phyloP scores from a whole-genome alignment of 805 yeast genomes.

The Lachancea meyersii region DNA sequence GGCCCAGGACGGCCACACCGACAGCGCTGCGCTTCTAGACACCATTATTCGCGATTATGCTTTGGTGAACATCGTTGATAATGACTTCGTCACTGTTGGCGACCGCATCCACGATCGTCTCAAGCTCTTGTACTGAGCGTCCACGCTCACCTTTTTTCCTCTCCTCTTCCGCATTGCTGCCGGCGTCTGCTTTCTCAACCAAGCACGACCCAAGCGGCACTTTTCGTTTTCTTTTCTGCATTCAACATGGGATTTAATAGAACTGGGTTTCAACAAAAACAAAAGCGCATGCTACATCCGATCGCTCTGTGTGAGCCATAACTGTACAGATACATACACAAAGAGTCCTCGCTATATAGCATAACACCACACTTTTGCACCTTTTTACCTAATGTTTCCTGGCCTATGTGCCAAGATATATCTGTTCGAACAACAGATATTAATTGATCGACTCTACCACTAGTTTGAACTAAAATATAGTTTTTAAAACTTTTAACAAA shows the following conservation, averaged over 20 bases:
- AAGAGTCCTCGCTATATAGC: not conserved
- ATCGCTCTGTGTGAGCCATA: not conserved
- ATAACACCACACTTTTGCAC: not conserved
- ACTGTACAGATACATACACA: not conserved
- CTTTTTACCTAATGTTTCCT: too few relatives aligned
- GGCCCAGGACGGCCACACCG: conserved; percentile 33
- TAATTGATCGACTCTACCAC: too few relatives aligned
- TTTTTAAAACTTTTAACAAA: too few relatives aligned
- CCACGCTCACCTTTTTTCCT: not conserved
- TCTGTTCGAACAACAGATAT: too few relatives aligned
- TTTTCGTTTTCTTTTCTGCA: conserved; percentile 12
- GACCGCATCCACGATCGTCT: conserved; percentile 53
- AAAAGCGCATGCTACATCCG: too few relatives aligned
- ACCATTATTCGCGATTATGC: conserved; percentile 49
- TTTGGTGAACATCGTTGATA: conserved; percentile 84
- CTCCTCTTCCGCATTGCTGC: conserved; percentile 7
- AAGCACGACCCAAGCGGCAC: not conserved
- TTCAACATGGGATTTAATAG: conserved; percentile 21
- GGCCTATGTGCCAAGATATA: not conserved
- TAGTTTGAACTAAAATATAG: too few relatives aligned
- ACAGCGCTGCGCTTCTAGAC: conserved; percentile 22
- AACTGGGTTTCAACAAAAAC: conserved; percentile 6
- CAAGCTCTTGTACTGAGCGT: conserved; percentile 12
- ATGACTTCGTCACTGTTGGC: conserved; percentile 57
- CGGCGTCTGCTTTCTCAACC: conserved; percentile 4